phyloP scores from a whole-genome alignment of 129 eudicot species.

The Deinandra increscens region DNA sequence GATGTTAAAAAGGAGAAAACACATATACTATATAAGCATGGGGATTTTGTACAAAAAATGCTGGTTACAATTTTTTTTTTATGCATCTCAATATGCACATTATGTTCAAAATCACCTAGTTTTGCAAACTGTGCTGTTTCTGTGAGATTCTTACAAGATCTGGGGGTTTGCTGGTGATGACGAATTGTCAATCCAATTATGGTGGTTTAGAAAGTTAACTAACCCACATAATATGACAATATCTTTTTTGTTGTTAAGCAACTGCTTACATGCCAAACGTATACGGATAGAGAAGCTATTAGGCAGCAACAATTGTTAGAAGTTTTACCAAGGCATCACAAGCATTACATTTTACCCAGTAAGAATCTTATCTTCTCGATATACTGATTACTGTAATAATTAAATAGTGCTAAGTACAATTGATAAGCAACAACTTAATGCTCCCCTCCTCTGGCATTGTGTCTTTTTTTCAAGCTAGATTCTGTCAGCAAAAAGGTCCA shows the following conservation, averaged over 20 bases:
- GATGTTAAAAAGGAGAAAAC: neutral
- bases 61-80: neutral
- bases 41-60: constrained; percentile 16
- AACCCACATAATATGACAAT: constrained; percentile 10
- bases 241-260: constrained; percentile 46
- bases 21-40: neutral
- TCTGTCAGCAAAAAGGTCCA: constrained; percentile 90
- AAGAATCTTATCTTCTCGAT: constrained; percentile 23
- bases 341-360: constrained; percentile 93
- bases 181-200: neutral
- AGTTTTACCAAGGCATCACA: constrained; percentile 94
- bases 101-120: constrained; percentile 2
- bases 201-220: constrained; percentile 14
- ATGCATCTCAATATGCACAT: constrained; percentile 16
- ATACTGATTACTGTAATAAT: neutral
- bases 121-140: neutral
- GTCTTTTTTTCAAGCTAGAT: constrained; percentile 44
- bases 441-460: constrained; percentile 10
- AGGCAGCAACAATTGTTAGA: constrained; percentile 94
- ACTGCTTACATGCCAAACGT: constrained; percentile 91
- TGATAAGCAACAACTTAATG: neutral
- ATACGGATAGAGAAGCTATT: constrained; percentile 87
- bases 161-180: neutral
- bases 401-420: neutral
- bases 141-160: constrained; percentile 5